Percentiles rank a stretch among this genome's conserved stretches.
Conservation (phyloP, 1,284 basidiomycete species). For the Coniophora puteana region DNA sequence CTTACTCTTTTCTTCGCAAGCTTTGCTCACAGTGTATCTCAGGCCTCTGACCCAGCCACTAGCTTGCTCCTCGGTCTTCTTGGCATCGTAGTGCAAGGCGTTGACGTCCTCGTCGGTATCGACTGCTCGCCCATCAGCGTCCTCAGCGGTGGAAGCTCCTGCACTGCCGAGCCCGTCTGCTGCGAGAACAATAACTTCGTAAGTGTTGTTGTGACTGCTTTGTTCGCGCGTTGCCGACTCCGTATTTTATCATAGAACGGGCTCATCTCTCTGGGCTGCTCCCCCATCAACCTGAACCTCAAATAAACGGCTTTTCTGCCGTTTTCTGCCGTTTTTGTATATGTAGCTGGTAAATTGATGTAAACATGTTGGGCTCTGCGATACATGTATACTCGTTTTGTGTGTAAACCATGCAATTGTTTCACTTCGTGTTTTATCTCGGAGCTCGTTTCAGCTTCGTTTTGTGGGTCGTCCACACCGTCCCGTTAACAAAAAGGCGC, state of each 20-base stretch:
- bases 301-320: too few relatives aligned
- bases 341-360: too few relatives aligned
- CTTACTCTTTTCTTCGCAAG: constrained; percentile 7
- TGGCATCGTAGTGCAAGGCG: neutral
- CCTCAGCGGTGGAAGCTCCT: constrained; percentile 4
- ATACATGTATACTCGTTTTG: too few relatives aligned
- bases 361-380: too few relatives aligned
- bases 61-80: neutral
- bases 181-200: constrained; percentile 14
- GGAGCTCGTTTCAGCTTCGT: too few relatives aligned
- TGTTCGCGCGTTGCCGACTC: neutral
- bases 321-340: too few relatives aligned
- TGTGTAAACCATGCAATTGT: too few relatives aligned
- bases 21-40: constrained; percentile 5
- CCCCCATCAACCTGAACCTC: constrained; percentile 1
- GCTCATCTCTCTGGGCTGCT: neutral
- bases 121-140: neutral
- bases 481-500: too few relatives aligned
- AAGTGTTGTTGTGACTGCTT: neutral
- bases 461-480: too few relatives aligned
- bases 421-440: too few relatives aligned
- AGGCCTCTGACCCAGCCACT: neutral
- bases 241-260: neutral
- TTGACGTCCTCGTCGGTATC: constrained; percentile 1
- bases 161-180: constrained; percentile 13